Percentiles rank a stretch among this genome's conserved stretches.
phyloP scores from a whole-genome alignment of 169 alveolate genomes.

The Eimeria maxima region DNA sequence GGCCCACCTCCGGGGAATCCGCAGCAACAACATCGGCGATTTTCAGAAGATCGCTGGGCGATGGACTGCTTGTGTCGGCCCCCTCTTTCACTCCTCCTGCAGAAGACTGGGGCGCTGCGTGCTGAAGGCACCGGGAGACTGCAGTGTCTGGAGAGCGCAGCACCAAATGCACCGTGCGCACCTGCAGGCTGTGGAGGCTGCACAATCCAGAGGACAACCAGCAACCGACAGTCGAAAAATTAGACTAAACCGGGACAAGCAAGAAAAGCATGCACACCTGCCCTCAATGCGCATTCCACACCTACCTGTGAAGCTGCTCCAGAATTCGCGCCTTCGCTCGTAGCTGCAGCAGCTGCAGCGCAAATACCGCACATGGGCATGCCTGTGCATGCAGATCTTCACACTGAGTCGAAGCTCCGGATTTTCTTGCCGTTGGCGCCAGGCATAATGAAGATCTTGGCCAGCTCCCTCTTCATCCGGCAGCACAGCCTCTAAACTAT shows the following conservation, averaged over 20 bases:
- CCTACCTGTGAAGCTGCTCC: conserved; percentile 70
- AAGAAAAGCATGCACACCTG: background rate
- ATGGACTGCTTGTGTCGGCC: background rate
- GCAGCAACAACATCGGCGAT: background rate
- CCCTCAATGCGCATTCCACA: background rate
- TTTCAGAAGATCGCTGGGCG: background rate
- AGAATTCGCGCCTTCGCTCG: conserved; percentile 75
- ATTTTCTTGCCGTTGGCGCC: background rate
- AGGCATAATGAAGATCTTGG: background rate
- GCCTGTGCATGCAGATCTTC: background rate
- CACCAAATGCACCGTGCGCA: conserved; percentile 32
- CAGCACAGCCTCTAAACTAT: background rate
- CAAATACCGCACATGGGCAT: background rate
- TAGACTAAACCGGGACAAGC: background rate
- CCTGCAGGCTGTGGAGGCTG: conserved; percentile 72
- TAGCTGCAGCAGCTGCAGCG: conserved; percentile 75
- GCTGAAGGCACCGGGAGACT: background rate
- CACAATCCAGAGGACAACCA: background rate
- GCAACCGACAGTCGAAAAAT: background rate
- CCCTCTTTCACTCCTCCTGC: background rate
- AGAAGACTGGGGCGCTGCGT: background rate
- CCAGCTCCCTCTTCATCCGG: background rate
- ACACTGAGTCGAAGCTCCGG: background rate
- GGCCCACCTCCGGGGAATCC: background rate
- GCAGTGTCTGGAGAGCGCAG: conserved; percentile 40